A percentile compares a stretch with the other conserved stretches of the same genome.
Evolutionary conservation across 208 protist species (phyloP).

Genomic region (Leishmania arabica): DNA sequence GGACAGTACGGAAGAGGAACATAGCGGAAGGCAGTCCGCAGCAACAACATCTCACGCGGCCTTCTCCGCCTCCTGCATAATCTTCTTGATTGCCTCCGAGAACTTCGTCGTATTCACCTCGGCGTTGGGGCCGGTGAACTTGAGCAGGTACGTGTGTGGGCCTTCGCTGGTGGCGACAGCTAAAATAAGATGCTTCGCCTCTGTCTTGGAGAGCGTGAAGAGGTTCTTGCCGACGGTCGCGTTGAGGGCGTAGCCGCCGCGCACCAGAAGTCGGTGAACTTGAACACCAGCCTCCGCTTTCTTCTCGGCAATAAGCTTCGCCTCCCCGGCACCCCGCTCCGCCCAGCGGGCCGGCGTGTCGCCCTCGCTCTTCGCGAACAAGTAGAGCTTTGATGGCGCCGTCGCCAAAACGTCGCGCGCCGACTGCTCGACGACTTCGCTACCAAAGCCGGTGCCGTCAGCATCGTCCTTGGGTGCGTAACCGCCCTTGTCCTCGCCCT

Average conservation of each 20-base stretch:
- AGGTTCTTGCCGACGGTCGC: slow-evolving; percentile 40
- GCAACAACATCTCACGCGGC: background rate
- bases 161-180: slow-evolving; percentile 35
- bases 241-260: slow-evolving; percentile 84
- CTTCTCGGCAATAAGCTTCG: slow-evolving; percentile 55
- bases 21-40: background rate
- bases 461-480: slow-evolving; percentile 25
- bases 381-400: slow-evolving; percentile 60
- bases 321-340: slow-evolving; percentile 73
- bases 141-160: slow-evolving; percentile 62
- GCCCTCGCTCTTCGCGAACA: slow-evolving; percentile 59
- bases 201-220: slow-evolving; percentile 48
- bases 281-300: slow-evolving; percentile 16
- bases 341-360: slow-evolving; percentile 47
- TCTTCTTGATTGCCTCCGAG: slow-evolving; percentile 48
- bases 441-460: slow-evolving; percentile 20
- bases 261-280: slow-evolving; percentile 75
- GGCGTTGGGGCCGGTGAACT: slow-evolving; percentile 60
- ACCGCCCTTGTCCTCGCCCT: slow-evolving; percentile 18
- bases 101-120: slow-evolving; percentile 57
- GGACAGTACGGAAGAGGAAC: background rate
- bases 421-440: slow-evolving; percentile 29
- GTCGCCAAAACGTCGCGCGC: slow-evolving; percentile 51
- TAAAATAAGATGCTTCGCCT: slow-evolving; percentile 63
- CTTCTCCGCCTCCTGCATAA: slow-evolving; percentile 17